Evolutionary conservation across 2,329 filamentous ascomycete species (phyloP).

Genomic region (Dothideomycetes sp.): DNA sequence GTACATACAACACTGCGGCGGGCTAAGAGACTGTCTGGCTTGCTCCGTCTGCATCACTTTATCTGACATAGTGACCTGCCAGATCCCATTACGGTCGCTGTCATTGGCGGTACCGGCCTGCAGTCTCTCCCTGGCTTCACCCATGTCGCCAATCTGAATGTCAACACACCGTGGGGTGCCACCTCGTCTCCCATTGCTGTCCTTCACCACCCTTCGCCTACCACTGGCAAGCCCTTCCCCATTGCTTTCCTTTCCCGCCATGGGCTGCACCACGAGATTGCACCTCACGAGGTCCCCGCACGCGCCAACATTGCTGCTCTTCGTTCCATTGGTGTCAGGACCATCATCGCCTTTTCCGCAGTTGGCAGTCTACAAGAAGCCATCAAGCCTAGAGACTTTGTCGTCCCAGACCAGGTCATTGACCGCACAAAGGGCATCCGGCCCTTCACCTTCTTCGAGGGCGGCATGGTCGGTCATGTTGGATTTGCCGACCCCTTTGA

Average conservation of each 20-base stretch:
- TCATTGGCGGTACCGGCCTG: slow-evolving; percentile 70
- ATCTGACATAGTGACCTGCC: slow-evolving; percentile 5
- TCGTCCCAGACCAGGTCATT: slow-evolving; percentile 91
- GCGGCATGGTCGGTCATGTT: slow-evolving; percentile 84
- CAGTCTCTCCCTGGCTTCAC: slow-evolving; percentile 78
- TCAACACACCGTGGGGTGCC: slow-evolving; percentile 77
- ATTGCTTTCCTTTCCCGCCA: slow-evolving; percentile 92
- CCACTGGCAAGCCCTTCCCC: slow-evolving; percentile 47
- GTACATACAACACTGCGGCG: too few species aligned
- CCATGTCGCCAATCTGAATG: slow-evolving; percentile 66
- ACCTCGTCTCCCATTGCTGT: slow-evolving; percentile 73
- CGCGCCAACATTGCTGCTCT: slow-evolving; percentile 98
- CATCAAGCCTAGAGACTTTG: slow-evolving; percentile 92
- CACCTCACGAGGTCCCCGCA: slow-evolving; percentile 88
- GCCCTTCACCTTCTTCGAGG: slow-evolving; percentile 92
- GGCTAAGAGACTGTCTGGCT: too few species aligned
- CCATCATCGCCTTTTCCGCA: slow-evolving; percentile 87
- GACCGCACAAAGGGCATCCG: slow-evolving; percentile 93
- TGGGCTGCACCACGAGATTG: slow-evolving; percentile 75
- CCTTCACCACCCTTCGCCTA: slow-evolving; percentile 70
- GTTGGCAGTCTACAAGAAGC: slow-evolving; percentile 87
- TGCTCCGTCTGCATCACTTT: not conserved
- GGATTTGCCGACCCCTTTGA: slow-evolving; percentile 96
- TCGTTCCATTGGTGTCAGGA: slow-evolving; percentile 76
- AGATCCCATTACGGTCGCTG: slow-evolving; percentile 40